Evolutionary conservation across 306 rosid genomes (phyloP), one percentile per base, ranked within the genome.

Genomic region (Acacia crassicarpa): DNA sequence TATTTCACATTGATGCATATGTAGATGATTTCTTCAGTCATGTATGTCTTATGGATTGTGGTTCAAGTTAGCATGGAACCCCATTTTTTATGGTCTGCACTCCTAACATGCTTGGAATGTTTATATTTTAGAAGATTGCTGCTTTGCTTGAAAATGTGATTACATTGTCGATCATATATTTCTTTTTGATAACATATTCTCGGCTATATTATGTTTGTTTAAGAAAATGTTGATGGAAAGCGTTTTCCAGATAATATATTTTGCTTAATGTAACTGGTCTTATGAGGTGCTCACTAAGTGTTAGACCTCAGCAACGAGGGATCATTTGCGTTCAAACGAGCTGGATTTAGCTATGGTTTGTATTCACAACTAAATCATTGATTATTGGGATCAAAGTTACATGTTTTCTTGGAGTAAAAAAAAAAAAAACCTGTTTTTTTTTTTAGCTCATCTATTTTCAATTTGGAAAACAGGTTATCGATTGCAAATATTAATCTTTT

Each of bases 401-500:
- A 30, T 22, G 58, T 20, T n/a, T 40, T 49, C 27, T 14, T 49
- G 66, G 35, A 58, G 78, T 83, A 40, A 27, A 27, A 27, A 22
- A 56, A 40, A 22, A 56, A 35, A 76, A 75, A 32, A 27, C 67
- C 8, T n/a, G 45, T 16, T 12, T 15, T 32, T 30, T 32, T 30
- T 70, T 40, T 43, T 0, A 9, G 78, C 20, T 4, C n/a, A 38
- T 44, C 15, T 51, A 1, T 74, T 78, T 59, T 68, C 17, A 48
- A 66, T 77, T 80, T 9, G 20, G 25, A 72, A 62, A 74, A 77
- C 59, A 67, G 48, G 41, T 81, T 75, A 71, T 67, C 30, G 30
- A 79, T 44, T 66, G 78, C 30, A 30, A 40, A 66, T 83, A 73
- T 85, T 81, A 67, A 61, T 69, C 48, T 75, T 59, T 59, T n/a